A percentile compares a stretch with the other conserved stretches of the same genome.
Evolutionary conservation across 78 protist species (phyloP).

Genomic region (Creolimax fragrantissima): DNA sequence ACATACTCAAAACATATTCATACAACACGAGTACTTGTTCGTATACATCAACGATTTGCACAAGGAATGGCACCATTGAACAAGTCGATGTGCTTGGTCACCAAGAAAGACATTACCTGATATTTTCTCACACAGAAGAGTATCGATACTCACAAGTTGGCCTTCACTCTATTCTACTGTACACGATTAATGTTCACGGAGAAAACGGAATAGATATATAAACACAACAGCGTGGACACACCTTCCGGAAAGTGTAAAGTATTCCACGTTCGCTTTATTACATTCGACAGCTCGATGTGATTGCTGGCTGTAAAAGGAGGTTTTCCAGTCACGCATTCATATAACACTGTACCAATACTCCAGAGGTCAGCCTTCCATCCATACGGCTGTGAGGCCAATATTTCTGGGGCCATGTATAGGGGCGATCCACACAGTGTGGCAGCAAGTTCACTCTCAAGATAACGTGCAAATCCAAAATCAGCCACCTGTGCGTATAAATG

Average conservation of each 20-base stretch:
- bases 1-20: too few relatives aligned
- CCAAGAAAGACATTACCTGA: too few relatives aligned
- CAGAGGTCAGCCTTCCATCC: conserved; percentile 24
- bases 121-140: too few relatives aligned
- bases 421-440: conserved; percentile 30
- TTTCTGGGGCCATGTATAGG: conserved; percentile 26
- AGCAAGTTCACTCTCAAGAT: background rate
- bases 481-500: conserved; percentile 3
- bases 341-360: conserved; percentile 8
- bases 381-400: background rate
- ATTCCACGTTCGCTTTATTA: background rate
- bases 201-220: too few relatives aligned
- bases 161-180: too few relatives aligned
- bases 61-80: too few relatives aligned
- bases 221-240: background rate
- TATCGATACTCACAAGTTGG: too few relatives aligned
- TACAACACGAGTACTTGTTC: too few relatives aligned
- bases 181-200: too few relatives aligned
- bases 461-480: conserved; percentile 22
- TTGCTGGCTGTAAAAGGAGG: background rate
- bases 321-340: background rate
- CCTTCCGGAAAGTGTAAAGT: background rate
- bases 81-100: too few relatives aligned
- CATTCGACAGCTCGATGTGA: background rate
- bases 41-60: too few relatives aligned